Evolutionary conservation across 2,329 filamentous ascomycete genomes (phyloP).

Genomic region (Aulographum hederae): DNA sequence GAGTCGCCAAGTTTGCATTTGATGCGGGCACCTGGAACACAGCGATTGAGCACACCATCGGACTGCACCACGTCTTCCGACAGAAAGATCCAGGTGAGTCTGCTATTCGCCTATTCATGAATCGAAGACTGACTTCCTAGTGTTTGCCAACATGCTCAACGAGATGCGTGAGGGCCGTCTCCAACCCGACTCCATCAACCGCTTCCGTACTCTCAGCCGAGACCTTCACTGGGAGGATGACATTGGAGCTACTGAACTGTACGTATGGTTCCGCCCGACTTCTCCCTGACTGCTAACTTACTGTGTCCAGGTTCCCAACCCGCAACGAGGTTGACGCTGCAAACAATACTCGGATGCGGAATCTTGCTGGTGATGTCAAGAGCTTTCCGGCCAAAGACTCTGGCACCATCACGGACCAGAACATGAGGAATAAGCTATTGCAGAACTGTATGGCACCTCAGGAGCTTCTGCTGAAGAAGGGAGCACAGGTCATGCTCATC

Average conservation of each 20-base stretch:
- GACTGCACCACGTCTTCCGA: slow-evolving; percentile 87
- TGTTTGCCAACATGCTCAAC: slow-evolving; percentile 89
- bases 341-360: slow-evolving; percentile 56
- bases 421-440: slow-evolving; percentile 58
- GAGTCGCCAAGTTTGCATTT: slow-evolving; percentile 69
- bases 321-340: slow-evolving; percentile 76
- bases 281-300: no score
- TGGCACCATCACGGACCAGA: slow-evolving; percentile 47
- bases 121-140: no score
- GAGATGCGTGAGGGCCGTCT: slow-evolving; percentile 88
- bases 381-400: slow-evolving; percentile 58
- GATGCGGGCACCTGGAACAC: slow-evolving; percentile 84
- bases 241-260: slow-evolving; percentile 71
- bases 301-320: slow-evolving; percentile 54
- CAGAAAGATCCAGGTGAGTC: slow-evolving; percentile 74
- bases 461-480: slow-evolving; percentile 63
- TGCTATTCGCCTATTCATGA: slow-evolving; percentile 11
- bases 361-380: slow-evolving; percentile 48
- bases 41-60: slow-evolving; percentile 87
- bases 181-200: slow-evolving; percentile 52
- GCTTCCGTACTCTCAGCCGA: slow-evolving; percentile 57
- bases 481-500: slow-evolving; percentile 98
- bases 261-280: no score
- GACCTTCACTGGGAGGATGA: slow-evolving; percentile 55
- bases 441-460: slow-evolving; percentile 87